A percentile compares a stretch with the other conserved stretches of the same genome.
These are phyloP conservation scores for Spizellomyces sp. DNA, from an alignment of 192 early-diverging fungal genomes.

Conservation along the genomic window DNA sequence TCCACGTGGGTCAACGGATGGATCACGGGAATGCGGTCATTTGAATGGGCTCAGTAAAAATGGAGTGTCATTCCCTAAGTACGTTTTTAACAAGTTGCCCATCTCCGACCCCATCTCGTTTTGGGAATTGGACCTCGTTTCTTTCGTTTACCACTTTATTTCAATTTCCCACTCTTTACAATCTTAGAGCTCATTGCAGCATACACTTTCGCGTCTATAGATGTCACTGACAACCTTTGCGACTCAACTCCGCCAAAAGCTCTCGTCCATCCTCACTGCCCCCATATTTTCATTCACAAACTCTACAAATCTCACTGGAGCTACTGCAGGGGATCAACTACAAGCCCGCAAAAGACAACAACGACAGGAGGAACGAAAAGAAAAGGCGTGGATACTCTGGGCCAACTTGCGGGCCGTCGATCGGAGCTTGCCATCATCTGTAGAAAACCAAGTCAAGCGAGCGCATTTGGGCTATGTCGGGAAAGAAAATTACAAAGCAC, in stretches of 20 bases:
- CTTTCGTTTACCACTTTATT: no score
- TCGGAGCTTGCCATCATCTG: neutral
- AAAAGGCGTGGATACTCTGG: slow-evolving; percentile 9
- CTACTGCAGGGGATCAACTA: slow-evolving; percentile 15
- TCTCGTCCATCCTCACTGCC: slow-evolving; percentile 6
- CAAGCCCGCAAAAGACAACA: neutral
- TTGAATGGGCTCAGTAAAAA: no score
- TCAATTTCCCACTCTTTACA: no score
- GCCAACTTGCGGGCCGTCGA: slow-evolving; percentile 1
- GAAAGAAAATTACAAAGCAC: slow-evolving; percentile 61
- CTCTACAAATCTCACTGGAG: neutral
- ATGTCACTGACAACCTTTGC: slow-evolving; percentile 9
- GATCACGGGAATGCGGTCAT: no score
- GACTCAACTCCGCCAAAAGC: slow-evolving; percentile 25
- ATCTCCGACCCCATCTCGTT: no score
- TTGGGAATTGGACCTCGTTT: no score
- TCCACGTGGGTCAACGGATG: no score
- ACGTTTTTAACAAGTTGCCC: no score
- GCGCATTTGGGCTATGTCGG: slow-evolving; percentile 28
- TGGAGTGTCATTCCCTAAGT: no score
- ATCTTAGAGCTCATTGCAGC: no score
- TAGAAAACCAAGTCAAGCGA: neutral
- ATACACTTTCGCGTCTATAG: no score
- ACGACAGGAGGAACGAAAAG: slow-evolving; percentile 7
- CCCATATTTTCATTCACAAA: neutral